Evolutionary conservation across 2,329 filamentous ascomycete species (phyloP), one percentile per base, ranked within the genome.

Genomic region (Penicillium sp.): DNA sequence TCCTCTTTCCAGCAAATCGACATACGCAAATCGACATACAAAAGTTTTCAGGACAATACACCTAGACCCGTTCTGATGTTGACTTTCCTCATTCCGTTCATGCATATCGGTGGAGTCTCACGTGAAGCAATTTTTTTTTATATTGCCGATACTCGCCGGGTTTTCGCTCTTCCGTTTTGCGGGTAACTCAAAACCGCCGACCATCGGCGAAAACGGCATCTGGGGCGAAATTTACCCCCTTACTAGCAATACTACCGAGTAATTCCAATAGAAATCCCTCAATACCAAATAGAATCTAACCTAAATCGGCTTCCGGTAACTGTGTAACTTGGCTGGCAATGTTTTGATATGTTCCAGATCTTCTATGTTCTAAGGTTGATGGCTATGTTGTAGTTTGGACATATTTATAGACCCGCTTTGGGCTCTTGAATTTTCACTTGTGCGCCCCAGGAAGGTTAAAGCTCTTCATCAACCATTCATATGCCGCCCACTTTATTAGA

Each of bases 381-480:
- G 12, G 31, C 19, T 1, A n/a, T n/a, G n/a, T n/a, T n/a, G n/a
- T n/a, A n/a, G 44, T 6, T 12, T 23, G 36, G n/a, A 41, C 17
- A 49, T 27, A 55, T 55, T 23, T 36, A 56, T 19, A 38, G 13
- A 15, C 38, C 31, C 23, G 41, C 7, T 19, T 15, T 33, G 39
- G 53, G 31, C 25, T 44, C 53, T 42, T 53, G 49, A 9, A 31
- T 3, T 38, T 48, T 36, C 21, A 35, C 27, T 23, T 57, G 48
- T 48, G 54, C 61, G 43, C 42, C 61, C 58, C 51, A 66, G 15
- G 65, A 44, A 35, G 57, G 43, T 68, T 69, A 33, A 78, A 64
- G 53, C 65, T 66, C 57, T 70, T 75, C 89, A 96, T 93, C 68
- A 91, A 84, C 86, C 89, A 91, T 77, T 97, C 93, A 72, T 97